Base-by-base conservation (phyloP, 2,329 filamentous ascomycete genomes). In the Nannizziopsis arthrosporioides region DNA sequence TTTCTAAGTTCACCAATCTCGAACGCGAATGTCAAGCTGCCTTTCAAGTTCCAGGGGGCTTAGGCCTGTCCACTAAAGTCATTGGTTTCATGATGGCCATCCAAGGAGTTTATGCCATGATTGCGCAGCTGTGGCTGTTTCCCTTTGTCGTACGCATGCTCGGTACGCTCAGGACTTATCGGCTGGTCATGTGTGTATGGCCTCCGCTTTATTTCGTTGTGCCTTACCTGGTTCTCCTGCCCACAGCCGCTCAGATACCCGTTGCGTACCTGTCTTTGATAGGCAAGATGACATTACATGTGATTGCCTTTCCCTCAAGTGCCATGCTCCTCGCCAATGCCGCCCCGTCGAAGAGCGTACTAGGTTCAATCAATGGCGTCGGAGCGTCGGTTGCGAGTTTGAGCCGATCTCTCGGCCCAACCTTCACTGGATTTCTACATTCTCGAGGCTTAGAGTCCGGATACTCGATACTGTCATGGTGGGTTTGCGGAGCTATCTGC, bases 221-320 rank as follows among this genome's bases (percentile, higher is more conserved):
- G 1, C 90, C 92, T 0, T 98, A 96, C 67, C 75, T 95, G 12
- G 83, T 92, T 1, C 76, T 96, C 5, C 76, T 95, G 0, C 90
- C 92, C 0, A 73, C 80, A 12, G 68, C 69, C 27, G 66, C 87
- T 36, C 81, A 84, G 52, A 84, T 85, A 69, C 69, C 80, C 1
- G 85, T 84, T 18, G 80, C 94, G 44, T 90, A 88, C 61, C 58
- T 80, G 6, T 73, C 90, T 18, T 75, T 96, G 9, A 76, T 94
- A 55, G 87, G 85, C 81, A 96, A 95, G 67, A 94, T 93, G 62
- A 93, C 87, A 0, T 88, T 92, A 58, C 81, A 90, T 57, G 89
- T 87, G 40, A 81, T 95, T 67, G 83, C 89, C 0, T 96, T 94
- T 65, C 92, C 92, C 9, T 85, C 84, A 58, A 88, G 89, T 56